These are phyloP conservation scores for Crucibulum laeve DNA, from an alignment of 768 basidiomycete genomes.

Conservation along the genomic window DNA sequence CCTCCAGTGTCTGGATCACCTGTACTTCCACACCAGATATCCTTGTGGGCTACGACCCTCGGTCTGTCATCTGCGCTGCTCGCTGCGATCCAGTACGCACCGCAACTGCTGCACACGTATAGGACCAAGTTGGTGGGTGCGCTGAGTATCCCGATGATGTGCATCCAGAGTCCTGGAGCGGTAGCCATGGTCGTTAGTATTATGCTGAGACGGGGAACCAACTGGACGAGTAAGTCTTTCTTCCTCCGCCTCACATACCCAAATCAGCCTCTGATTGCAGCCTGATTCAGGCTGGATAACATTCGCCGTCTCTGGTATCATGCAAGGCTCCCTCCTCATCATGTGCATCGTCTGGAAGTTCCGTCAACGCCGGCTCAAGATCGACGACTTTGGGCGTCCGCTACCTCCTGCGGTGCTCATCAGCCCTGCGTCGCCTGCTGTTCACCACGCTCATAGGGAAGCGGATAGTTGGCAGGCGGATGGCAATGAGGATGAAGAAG, in stretches of 20 bases:
- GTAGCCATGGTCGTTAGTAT: conserved; percentile 84
- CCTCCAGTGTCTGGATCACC: conserved; percentile 27
- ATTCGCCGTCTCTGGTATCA: conserved; percentile 74
- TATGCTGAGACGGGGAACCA: conserved; percentile 68
- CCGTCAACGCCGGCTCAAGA: conserved; percentile 65
- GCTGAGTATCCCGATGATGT: conserved; percentile 93
- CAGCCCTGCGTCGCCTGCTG: conserved; percentile 1
- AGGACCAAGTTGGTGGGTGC: conserved; percentile 80
- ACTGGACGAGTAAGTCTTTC: conserved; percentile 69
- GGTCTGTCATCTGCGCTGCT: conserved; percentile 78
- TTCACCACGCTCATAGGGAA: too few species aligned
- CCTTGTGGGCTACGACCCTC: conserved; percentile 78
- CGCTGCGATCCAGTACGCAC: conserved; percentile 82
- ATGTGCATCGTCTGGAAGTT: conserved; percentile 88
- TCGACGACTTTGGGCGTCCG: conserved; percentile 88
- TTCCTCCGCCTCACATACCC: background rate
- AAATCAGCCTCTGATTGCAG: conserved; percentile 2
- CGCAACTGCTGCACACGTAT: conserved; percentile 83
- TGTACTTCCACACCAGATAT: conserved; percentile 25
- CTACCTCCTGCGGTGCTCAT: conserved; percentile 2
- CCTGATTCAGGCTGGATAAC: conserved; percentile 74
- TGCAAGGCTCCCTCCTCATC: conserved; percentile 76
- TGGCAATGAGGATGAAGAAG: conserved; percentile 6
- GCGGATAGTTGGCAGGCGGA: too few species aligned
- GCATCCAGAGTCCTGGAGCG: conserved; percentile 88